A percentile compares a stretch with the other conserved stretches of the same genome.
phyloP scores from a whole-genome alignment of 441 rosid genomes.

The Jatropha podagrica region DNA sequence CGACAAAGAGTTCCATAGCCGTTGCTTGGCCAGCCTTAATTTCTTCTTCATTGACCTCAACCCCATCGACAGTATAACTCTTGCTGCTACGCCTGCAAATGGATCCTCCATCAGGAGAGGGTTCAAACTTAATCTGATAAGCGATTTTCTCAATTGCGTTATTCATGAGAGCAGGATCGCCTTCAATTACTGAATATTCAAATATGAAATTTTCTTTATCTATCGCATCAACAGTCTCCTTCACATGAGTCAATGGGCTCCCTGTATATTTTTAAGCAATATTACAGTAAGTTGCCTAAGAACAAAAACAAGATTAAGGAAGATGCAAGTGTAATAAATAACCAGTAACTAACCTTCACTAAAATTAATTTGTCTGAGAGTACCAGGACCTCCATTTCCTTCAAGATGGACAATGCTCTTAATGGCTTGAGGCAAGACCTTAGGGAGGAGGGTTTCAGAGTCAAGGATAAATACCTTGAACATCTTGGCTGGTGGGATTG shows the following conservation, averaged over 20 bases:
- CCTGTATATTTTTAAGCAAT: not conserved
- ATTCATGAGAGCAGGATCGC: not conserved
- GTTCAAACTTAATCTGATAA: constrained; percentile 13
- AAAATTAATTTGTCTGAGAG: not conserved
- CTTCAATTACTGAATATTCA: constrained; percentile 11
- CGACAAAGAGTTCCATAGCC: not conserved
- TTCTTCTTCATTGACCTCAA: constrained; percentile 10
- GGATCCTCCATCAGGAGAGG: constrained; percentile 21
- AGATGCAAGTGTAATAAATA: not conserved
- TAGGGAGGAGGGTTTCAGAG: not conserved
- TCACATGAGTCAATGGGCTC: not conserved
- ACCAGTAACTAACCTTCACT: not conserved
- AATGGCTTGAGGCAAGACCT: constrained; percentile 8
- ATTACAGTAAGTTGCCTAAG: not conserved
- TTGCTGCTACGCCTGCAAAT: not conserved
- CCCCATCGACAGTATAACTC: not conserved
- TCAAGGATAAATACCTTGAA: constrained; percentile 9
- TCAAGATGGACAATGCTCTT: not conserved
- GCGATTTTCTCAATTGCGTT: constrained; percentile 8
- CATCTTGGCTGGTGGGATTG: not conserved
- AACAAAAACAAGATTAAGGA: not conserved
- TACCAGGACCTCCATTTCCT: constrained; percentile 24
- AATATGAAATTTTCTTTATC: constrained; percentile 1
- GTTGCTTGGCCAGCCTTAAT: constrained; percentile 12
- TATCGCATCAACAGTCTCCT: constrained; percentile 10